A percentile compares a stretch with the other conserved stretches of the same genome.
phyloP scores from a whole-genome alignment of 1,284 basidiomycete species.

The Cystobasidium sp. region DNA sequence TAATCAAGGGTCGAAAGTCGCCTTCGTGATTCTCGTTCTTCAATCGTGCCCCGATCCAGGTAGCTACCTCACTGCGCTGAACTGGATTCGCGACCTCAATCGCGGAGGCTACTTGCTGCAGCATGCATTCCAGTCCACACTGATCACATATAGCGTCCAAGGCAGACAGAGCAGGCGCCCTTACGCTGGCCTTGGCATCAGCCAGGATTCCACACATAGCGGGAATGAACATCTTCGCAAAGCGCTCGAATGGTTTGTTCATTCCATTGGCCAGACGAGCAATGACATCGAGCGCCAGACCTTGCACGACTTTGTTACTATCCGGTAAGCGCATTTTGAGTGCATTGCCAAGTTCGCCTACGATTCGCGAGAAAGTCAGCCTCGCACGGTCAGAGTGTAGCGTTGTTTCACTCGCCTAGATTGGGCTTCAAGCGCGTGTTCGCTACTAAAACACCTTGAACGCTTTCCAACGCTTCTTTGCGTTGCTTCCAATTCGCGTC shows the following conservation, averaged over 20 bases:
- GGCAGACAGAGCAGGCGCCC: slow-evolving; percentile 75
- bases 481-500: slow-evolving; percentile 93
- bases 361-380: slow-evolving; percentile 29
- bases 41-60: slow-evolving; percentile 83
- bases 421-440: slow-evolving; percentile 90
- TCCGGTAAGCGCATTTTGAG: slow-evolving; percentile 88
- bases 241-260: slow-evolving; percentile 93
- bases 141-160: slow-evolving; percentile 83
- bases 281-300: slow-evolving; percentile 86
- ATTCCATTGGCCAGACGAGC: slow-evolving; percentile 87
- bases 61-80: slow-evolving; percentile 79
- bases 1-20: slow-evolving; percentile 76
- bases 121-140: slow-evolving; percentile 80
- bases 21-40: slow-evolving; percentile 63
- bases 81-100: slow-evolving; percentile 87
- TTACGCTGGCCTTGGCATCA: slow-evolving; percentile 89
- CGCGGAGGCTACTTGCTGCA: slow-evolving; percentile 74
- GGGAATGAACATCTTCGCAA: slow-evolving; percentile 74
- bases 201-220: slow-evolving; percentile 83
- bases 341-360: slow-evolving; percentile 86
- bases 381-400: slow-evolving; percentile 42
- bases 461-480: slow-evolving; percentile 88
- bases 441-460: slow-evolving; percentile 80
- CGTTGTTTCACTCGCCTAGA: slow-evolving; percentile 69
- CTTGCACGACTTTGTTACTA: slow-evolving; percentile 91